These are phyloP conservation scores for Aspergillus flavus DNA, from an alignment of 2,329 filamentous ascomycete species.

Conservation along the genomic window DNA sequence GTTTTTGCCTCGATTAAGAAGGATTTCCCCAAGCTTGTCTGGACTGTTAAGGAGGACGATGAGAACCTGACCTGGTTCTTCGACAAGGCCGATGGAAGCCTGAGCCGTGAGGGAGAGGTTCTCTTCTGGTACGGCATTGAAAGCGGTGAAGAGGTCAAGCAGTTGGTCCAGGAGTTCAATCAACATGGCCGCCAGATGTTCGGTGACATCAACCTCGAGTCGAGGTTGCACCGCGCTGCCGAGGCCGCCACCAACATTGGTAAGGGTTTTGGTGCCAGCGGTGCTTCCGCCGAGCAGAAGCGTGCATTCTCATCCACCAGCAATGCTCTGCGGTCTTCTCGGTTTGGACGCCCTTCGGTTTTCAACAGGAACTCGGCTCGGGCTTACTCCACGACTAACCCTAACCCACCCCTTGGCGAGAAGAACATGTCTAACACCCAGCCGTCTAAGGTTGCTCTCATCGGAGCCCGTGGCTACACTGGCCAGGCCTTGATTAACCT, in stretches of 20 bases:
- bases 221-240: conserved; percentile 78
- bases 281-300: conserved; percentile 59
- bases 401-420: conserved; percentile 85
- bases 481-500: conserved; percentile 88
- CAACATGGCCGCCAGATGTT: conserved; percentile 83
- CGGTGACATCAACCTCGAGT: conserved; percentile 84
- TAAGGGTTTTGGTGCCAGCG: conserved; percentile 48
- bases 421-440: conserved; percentile 83
- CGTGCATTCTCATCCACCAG: conserved; percentile 67
- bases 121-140: conserved; percentile 97
- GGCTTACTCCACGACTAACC: conserved; percentile 60
- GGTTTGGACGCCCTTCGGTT: conserved; percentile 32
- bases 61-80: conserved; percentile 99
- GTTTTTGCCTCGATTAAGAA: conserved; percentile 93
- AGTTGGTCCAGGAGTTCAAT: conserved; percentile 83
- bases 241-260: conserved; percentile 65
- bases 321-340: conserved; percentile 42
- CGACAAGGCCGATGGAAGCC: conserved; percentile 91
- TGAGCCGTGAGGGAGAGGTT: conserved; percentile 81
- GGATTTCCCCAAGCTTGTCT: conserved; percentile 86
- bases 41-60: conserved; percentile 95
- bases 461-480: conserved; percentile 91
- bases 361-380: conserved; percentile 38
- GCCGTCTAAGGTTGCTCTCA: conserved; percentile 79
- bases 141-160: conserved; percentile 75